phyloP scores from a whole-genome alignment of 2,329 filamentous ascomycete genomes.

The Paecilomyces fulvus region DNA sequence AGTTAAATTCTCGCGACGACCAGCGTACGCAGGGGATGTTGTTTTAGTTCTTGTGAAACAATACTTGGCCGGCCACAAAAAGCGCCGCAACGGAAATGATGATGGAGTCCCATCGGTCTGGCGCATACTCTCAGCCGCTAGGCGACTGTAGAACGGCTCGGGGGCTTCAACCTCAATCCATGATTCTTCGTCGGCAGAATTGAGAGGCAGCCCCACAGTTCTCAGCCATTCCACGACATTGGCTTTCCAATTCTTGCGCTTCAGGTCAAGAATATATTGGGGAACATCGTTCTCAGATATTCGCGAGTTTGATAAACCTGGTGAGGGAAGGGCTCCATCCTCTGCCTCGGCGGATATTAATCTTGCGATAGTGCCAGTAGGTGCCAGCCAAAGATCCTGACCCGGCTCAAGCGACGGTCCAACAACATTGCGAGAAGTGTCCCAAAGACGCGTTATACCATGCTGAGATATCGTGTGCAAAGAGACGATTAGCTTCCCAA shows the following conservation, averaged over 20 bases:
- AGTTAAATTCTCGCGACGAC: constrained; percentile 10
- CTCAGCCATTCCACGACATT: constrained; percentile 29
- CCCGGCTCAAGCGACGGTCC: constrained; percentile 16
- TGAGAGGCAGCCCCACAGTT: constrained; percentile 27
- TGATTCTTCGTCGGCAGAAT: constrained; percentile 20
- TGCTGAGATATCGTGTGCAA: constrained; percentile 27
- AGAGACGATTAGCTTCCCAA: constrained; percentile 29
- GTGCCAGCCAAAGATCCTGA: constrained; percentile 32
- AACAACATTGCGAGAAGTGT: constrained; percentile 10
- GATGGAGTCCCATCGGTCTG: constrained; percentile 19
- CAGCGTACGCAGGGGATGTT: constrained; percentile 7
- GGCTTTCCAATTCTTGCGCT: constrained; percentile 26
- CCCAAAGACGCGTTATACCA: constrained; percentile 25
- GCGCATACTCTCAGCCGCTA: constrained; percentile 25
- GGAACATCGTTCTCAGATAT: constrained; percentile 6
- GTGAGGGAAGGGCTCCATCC: constrained; percentile 13
- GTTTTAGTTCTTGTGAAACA: constrained; percentile 31
- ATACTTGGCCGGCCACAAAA: constrained; percentile 37
- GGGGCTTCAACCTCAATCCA: constrained; percentile 37
- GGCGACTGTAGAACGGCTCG: constrained; percentile 30
- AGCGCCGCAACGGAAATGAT: constrained; percentile 28
- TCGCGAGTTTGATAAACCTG: constrained; percentile 6
- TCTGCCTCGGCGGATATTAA: constrained; percentile 20
- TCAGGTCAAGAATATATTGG: constrained; percentile 6
- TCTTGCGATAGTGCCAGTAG: constrained; percentile 29